Evolutionary conservation across 2,329 filamentous ascomycete species (phyloP).

Genomic region (Rutstroemia sp.): DNA sequence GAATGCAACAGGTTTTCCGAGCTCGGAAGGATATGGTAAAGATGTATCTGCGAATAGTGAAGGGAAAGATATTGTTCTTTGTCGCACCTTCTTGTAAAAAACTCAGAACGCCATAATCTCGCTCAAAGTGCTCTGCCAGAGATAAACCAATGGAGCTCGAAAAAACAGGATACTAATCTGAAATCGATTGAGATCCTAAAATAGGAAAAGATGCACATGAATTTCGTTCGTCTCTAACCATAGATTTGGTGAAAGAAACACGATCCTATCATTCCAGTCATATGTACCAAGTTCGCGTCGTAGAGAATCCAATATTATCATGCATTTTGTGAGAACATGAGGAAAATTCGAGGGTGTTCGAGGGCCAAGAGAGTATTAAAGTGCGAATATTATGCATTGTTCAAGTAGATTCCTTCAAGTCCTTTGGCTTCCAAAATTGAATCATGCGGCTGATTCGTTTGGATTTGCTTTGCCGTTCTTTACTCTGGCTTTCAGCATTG

Average conservation of each 20-base stretch:
- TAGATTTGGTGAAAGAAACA: conserved; percentile 18
- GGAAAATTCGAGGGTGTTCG: neutral
- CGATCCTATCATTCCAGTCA: conserved; percentile 6
- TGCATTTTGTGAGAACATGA: neutral
- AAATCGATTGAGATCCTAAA: conserved; percentile 1
- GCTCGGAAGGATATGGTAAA: conserved; percentile 7
- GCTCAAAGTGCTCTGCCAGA: conserved; percentile 20
- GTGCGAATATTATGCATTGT: neutral
- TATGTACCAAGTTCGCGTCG: conserved; percentile 2
- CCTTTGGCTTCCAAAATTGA: conserved; percentile 62
- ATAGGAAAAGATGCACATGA: conserved; percentile 23
- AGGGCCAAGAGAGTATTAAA: neutral
- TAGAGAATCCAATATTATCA: neutral
- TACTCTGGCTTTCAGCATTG: conserved; percentile 26
- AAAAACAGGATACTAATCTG: conserved; percentile 15
- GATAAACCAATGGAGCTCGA: conserved; percentile 10
- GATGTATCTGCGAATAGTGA: conserved; percentile 15
- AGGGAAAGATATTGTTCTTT: conserved; percentile 4
- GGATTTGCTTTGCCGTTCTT: conserved; percentile 57
- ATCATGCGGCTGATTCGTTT: conserved; percentile 68
- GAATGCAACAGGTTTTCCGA: conserved; percentile 12
- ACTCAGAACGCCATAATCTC: conserved; percentile 15
- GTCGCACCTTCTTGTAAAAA: conserved; percentile 5
- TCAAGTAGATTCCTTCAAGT: conserved; percentile 8
- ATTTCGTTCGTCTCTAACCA: conserved; percentile 21